Base-by-base conservation (phyloP, 2,329 filamentous ascomycete genomes). In the Neurospora sp. region DNA sequence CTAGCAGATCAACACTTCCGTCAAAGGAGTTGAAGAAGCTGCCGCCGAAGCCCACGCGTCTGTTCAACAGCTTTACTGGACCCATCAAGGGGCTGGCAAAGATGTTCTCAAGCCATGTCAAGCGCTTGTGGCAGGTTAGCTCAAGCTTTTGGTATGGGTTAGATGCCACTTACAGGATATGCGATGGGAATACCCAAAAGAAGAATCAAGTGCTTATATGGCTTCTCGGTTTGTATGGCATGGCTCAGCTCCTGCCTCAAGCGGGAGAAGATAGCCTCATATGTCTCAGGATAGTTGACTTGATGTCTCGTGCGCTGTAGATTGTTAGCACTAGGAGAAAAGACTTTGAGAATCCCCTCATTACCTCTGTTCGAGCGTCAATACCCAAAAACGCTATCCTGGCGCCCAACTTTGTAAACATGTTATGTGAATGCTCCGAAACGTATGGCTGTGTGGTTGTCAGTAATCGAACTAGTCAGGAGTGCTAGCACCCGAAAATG, bases 51-150 rank as follows among this genome's bases (percentile, higher is more conserved):
- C 95, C 95, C 74, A 98, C 97, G 36, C 94, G 89, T 79, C 94
- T 92, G 83, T 97, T 96, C 75, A 97, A 79, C 73, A 98, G 90
- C 77, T 93, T 94, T 77, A 97, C 89, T 0, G 94, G 93, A 0
- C 91, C 93, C 77, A 97, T 94, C 33, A 97, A 75, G 0, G 95
- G 94, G 72, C 93, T 96, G 17, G 87, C 87, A 75, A 98, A 87
- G 70, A 97, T 91, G 77, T 97, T 97, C 79, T 98, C 95, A 4
- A 97, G 85, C 95, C 95, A 97, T n/a, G 94, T 96, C 69, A 97
- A 85, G 75, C 95, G 93, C 85, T 89, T 73, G 28, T n/a, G 3
- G 15, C 73, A 5, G 38, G 62, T 73, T 40, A 73, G 69, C 38
- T 3, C 4, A n/a, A 23, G 10, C 10, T 28, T 23, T 4, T 9